These are phyloP conservation scores for Pythium dissimile DNA, from an alignment of 352 stramenopile species.

Conservation along the genomic window DNA sequence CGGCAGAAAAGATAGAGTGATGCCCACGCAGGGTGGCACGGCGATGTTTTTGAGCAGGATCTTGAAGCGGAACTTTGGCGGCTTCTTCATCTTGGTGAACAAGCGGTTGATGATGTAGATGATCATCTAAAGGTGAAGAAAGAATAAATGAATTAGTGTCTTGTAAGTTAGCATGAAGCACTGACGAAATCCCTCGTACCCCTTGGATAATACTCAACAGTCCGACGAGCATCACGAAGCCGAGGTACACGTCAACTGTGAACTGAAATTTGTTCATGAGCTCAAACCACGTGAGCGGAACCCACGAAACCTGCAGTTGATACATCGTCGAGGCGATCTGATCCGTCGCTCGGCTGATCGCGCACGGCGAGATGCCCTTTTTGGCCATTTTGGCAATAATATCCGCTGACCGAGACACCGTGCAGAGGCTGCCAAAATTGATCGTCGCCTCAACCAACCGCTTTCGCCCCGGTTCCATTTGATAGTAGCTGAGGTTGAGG, in stretches of 20 bases:
- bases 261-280: constrained; percentile 97
- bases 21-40: constrained; percentile 78
- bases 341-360: constrained; percentile 62
- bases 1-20: constrained; percentile 60
- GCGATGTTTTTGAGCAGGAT: constrained; percentile 90
- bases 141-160: too few species aligned
- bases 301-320: constrained; percentile 85
- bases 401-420: constrained; percentile 51
- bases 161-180: too few species aligned
- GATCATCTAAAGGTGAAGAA: constrained; percentile 44
- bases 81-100: constrained; percentile 94
- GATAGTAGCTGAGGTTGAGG: constrained; percentile 79
- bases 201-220: constrained; percentile 85
- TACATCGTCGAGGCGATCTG: constrained; percentile 72
- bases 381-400: constrained; percentile 67
- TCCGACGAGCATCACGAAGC: constrained; percentile 92
- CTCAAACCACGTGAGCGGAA: constrained; percentile 90
- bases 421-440: constrained; percentile 77
- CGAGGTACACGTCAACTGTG: constrained; percentile 90
- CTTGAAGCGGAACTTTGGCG: constrained; percentile 90
- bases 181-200: constrained; percentile 38
- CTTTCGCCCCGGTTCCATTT: constrained; percentile 60
- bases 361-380: constrained; percentile 59
- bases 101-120: constrained; percentile 94
- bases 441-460: constrained; percentile 57